Base-by-base conservation (phyloP, 192 early-diverging fungal genomes). In the Kappamyces sp. region DNA sequence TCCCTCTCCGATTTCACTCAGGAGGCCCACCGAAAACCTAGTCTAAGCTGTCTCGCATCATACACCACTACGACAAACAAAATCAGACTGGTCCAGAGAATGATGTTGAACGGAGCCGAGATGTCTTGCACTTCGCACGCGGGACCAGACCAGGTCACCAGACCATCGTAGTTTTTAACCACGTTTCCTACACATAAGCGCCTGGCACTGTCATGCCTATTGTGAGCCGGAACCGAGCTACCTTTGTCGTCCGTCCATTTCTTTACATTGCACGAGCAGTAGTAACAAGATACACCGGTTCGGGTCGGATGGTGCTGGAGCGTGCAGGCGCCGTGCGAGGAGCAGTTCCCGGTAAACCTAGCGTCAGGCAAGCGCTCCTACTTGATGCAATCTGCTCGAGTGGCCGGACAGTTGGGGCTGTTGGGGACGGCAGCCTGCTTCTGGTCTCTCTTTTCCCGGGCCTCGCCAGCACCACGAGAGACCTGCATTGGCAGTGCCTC, bases 121-220 rank as follows among this genome's bases (percentile, higher is more conserved):
- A 72, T 58, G 53, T 72, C 70, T 58, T 72, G 65, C 36, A 47
- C 66, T 51, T 72, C 60, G 46, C 70, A 72, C 7, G 51, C 12
- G 33, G 57, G 15, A 10, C 70, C 70, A 37, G 65, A 60, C 65
- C 65, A 72, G 5, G 32, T 63, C 12, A 66, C 70, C 5, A 57
- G 62, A 3, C 64, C 64, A 10, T 48, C 15, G 50, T 60, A 67
- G 41, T 65, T 65, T 34, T 58, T 59, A 23, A 63, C 61, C 15
- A 40, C 31, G 31, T 67, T 60, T 23, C 70, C 23, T 23, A 23
- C 23, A 23, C 23, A 23, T 23, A 23, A 23, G 23, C 23, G 23
- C 0, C 23, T 23, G 23, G 23, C 23, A 23, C 23, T 23, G 23
- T 23, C 23, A 23, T 23, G 23, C 23, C 23, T 23, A 23, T 23